Conservation (phyloP, 306 rosid genomes). For the Citrullus colocynthis region DNA sequence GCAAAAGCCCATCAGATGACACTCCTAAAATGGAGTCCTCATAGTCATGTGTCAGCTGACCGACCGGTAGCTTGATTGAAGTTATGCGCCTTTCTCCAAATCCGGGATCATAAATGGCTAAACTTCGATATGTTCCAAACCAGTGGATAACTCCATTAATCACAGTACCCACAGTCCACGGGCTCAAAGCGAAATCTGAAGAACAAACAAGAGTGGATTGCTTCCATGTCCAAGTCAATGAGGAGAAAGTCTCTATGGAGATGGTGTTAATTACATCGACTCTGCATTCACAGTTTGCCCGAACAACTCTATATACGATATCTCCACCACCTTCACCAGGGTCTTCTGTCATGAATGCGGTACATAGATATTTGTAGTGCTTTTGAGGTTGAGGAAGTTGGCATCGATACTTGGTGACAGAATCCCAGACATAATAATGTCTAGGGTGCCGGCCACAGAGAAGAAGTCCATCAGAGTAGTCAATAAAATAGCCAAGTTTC, state of each 20-base stretch:
- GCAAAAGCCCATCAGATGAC: constrained; percentile 59
- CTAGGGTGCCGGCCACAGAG: constrained; percentile 64
- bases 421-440: constrained; percentile 45
- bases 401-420: constrained; percentile 28
- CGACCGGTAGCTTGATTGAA: constrained; percentile 40
- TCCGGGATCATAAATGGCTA: constrained; percentile 63
- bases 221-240: constrained; percentile 54
- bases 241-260: constrained; percentile 72
- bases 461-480: constrained; percentile 47
- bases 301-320: constrained; percentile 39
- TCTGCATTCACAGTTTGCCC: constrained; percentile 59
- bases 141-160: constrained; percentile 53
- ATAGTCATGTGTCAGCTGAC: constrained; percentile 36
- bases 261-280: constrained; percentile 40
- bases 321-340: constrained; percentile 20
- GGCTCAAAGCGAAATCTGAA: constrained; percentile 38
- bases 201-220: constrained; percentile 55
- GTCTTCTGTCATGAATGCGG: constrained; percentile 47
- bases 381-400: constrained; percentile 58
- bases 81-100: constrained; percentile 41
- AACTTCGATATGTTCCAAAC: constrained; percentile 50
- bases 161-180: constrained; percentile 51
- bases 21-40: constrained; percentile 66
- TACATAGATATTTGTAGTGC: constrained; percentile 45
- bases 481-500: constrained; percentile 57